Percentiles rank a stretch among this genome's conserved stretches.
Evolutionary conservation across 1,139 yeast species (phyloP).

Genomic region (Diutina mesorugosa): DNA sequence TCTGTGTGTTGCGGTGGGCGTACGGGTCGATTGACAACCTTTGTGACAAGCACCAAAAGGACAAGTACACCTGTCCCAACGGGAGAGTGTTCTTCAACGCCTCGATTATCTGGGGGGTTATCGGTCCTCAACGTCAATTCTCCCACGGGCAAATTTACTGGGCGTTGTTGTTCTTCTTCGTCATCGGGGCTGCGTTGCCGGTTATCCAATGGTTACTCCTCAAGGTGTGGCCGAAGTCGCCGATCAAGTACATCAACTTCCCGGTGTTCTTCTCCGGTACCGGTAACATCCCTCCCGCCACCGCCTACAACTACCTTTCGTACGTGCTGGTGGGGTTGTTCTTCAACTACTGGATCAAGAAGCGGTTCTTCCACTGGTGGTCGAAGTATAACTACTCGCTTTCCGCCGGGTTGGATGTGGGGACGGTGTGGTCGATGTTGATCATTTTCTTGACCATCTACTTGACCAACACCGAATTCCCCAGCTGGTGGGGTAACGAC

Average conservation of each 20-base stretch:
- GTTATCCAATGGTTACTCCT: slow-evolving; percentile 32
- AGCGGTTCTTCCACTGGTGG: slow-evolving; percentile 38
- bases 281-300: slow-evolving; percentile 35
- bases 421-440: slow-evolving; percentile 31
- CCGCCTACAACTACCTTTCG: slow-evolving; percentile 29
- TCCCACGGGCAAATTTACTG: slow-evolving; percentile 22
- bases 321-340: slow-evolving; percentile 32
- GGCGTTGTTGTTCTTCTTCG: slow-evolving; percentile 26
- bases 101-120: slow-evolving; percentile 53
- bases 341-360: slow-evolving; percentile 31
- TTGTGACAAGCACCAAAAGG: slow-evolving; percentile 30
- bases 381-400: slow-evolving; percentile 10
- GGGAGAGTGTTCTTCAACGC: slow-evolving; percentile 40
- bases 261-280: slow-evolving; percentile 37
- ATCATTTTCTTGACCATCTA: slow-evolving; percentile 11
- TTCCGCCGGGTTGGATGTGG: slow-evolving; percentile 14
- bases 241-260: slow-evolving; percentile 32
- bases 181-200: slow-evolving; percentile 22
- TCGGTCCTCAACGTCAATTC: slow-evolving; percentile 43
- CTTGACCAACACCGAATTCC: slow-evolving; percentile 19
- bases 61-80: slow-evolving; percentile 28
- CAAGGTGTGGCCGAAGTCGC: slow-evolving; percentile 34
- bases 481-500: slow-evolving; percentile 10
- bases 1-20: slow-evolving; percentile 34
- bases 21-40: slow-evolving; percentile 26